Base-by-base conservation (phyloP, 2,329 filamentous ascomycete species). In the Colletotrichum brevisporum region DNA sequence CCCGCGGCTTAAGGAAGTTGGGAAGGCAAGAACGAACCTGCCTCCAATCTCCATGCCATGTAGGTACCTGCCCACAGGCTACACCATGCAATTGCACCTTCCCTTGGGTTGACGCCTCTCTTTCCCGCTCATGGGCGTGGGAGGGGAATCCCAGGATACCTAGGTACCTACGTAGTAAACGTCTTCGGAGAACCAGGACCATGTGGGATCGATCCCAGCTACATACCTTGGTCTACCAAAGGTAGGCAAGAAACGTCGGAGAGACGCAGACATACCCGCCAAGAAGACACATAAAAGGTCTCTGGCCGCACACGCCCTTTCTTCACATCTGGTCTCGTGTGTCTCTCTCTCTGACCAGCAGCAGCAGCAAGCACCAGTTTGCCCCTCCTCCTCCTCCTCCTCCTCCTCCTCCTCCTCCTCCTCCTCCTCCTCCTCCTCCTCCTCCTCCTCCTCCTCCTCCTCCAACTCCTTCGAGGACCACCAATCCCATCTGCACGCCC, bases 271-370 rank as follows among this genome's bases (percentile, higher is more conserved):
- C 31, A 12, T 6, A 36, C 31, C 41, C 41, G 41, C 41, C 41
- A 43, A 43, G 41, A 15, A 43, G 41, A 21, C 41, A 66, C 66
- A 66, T 69, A 69, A 55, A 69, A 69, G 62, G 54, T 69, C 56
- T 52, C 55, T 61, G 43, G 43, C 41, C 39, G 31, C 63, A 36
- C 66, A 24, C 62, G 50, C 50, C 24, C 18, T 24, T 21, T n/a
- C 15, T 2, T 0, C 15, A 1, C 16, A 0, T 4, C 2, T 16
- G 18, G 15, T 15, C 21, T 24, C 9, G 41, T 31, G 51, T 53
- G 62, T 66, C 26, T 13, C 15, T 56, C 13, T 43, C 41, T 53
- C 62, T 61, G 48, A 36, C 26, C 39, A 16, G 24, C 50, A 69
- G 55, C 66, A 66, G 55, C 62, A 60, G 41, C 36, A 36, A 36